phyloP scores from a whole-genome alignment of 148 eudicot genomes.

The Cornus florida region DNA sequence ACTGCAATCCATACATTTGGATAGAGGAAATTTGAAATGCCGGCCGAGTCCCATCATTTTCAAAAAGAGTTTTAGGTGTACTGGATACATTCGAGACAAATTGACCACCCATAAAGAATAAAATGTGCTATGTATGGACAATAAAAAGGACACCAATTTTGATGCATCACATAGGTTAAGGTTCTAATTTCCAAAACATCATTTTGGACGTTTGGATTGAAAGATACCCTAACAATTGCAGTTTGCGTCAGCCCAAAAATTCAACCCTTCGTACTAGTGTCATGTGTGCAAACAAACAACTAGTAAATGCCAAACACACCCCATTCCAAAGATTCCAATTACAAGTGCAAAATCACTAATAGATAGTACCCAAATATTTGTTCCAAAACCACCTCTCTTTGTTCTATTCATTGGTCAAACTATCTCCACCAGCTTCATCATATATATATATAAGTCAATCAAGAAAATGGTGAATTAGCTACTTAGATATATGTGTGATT shows the following conservation, averaged over 20 bases:
- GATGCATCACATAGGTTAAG: background rate
- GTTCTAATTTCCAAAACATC: background rate
- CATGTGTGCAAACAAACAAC: background rate
- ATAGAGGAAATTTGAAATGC: background rate
- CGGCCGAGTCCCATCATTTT: background rate
- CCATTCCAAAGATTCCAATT: background rate
- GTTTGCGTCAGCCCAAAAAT: background rate
- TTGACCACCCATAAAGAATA: background rate
- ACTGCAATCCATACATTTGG: background rate
- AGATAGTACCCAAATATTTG: background rate
- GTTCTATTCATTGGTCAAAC: constrained; percentile 7
- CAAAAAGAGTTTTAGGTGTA: background rate
- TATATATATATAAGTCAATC: background rate
- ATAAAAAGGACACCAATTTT: background rate
- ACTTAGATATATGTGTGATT: background rate
- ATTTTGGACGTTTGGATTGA: constrained; percentile 1
- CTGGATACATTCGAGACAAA: no score
- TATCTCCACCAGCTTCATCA: background rate
- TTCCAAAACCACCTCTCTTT: background rate
- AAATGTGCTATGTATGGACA: background rate
- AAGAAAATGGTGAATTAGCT: background rate
- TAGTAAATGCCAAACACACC: background rate
- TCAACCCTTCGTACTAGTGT: background rate
- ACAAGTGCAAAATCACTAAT: background rate
- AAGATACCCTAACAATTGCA: constrained; percentile 1